Evolutionary conservation across 2,329 filamentous ascomycete genomes (phyloP).

Genomic region (Penicillium sp.): DNA sequence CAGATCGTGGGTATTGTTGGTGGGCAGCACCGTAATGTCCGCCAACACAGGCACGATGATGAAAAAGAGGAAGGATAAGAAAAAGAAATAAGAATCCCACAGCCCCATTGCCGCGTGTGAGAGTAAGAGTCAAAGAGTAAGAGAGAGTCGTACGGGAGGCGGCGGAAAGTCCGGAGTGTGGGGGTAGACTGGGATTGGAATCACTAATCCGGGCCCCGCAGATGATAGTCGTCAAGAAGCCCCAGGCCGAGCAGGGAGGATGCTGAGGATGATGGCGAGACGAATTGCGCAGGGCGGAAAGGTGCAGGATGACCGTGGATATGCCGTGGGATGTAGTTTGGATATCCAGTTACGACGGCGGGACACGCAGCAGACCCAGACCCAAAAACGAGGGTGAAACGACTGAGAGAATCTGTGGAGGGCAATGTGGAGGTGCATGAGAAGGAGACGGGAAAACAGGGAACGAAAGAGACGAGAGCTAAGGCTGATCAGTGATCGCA

Average conservation of each 20-base stretch:
- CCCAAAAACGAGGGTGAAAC: constrained; percentile 5
- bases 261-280: too few relatives aligned
- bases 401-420: constrained; percentile 5
- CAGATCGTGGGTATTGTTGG: constrained; percentile 36
- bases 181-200: neutral
- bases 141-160: neutral
- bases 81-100: constrained; percentile 4
- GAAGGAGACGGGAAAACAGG: constrained; percentile 24
- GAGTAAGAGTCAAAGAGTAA: neutral
- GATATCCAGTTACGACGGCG: neutral
- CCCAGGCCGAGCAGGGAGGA: neutral
- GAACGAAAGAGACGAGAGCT: constrained; percentile 31
- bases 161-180: constrained; percentile 4
- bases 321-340: neutral
- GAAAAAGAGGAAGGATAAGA: constrained; percentile 13
- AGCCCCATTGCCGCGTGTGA: constrained; percentile 2
- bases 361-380: neutral
- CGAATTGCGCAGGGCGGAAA: too few relatives aligned
- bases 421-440: constrained; percentile 21
- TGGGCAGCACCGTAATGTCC: constrained; percentile 32
- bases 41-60: constrained; percentile 20
- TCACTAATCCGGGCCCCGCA: neutral
- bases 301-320: neutral
- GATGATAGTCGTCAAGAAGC: neutral
- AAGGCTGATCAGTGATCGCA: constrained; percentile 29